Conservation (phyloP, 768 basidiomycete genomes). For the Russula virescens region DNA sequence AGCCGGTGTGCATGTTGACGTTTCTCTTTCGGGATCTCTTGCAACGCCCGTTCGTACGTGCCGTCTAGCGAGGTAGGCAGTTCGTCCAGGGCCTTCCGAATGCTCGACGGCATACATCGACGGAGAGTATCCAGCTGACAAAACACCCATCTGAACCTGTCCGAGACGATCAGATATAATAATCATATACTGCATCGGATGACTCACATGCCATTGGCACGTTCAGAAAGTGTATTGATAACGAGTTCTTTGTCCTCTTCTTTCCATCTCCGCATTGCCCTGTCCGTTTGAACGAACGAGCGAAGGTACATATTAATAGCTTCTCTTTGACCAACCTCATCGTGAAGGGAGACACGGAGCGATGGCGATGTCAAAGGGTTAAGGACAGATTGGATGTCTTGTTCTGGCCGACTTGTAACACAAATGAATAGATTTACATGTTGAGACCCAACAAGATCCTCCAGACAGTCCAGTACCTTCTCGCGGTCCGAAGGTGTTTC, state of each 20-base stretch:
- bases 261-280: too few relatives aligned
- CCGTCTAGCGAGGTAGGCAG: not conserved
- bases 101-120: not conserved
- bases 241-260: not conserved
- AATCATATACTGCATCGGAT: not conserved
- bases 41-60: not conserved
- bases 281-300: too few relatives aligned
- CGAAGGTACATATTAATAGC: too few relatives aligned
- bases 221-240: not conserved
- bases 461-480: not conserved
- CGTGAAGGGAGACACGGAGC: not conserved
- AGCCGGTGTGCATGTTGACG: not conserved
- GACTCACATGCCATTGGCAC: conserved; percentile 2
- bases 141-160: conserved; percentile 5
- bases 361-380: not conserved
- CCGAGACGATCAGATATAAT: not conserved
- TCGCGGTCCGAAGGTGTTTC: not conserved
- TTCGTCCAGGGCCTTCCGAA: not conserved
- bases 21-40: not conserved
- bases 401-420: conserved; percentile 8
- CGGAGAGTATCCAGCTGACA: not conserved
- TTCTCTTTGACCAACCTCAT: conserved; percentile 1
- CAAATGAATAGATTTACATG: not conserved
- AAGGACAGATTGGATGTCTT: not conserved
- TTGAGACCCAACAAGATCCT: not conserved